Evolutionary conservation across 148 eudicot genomes (phyloP).

Genomic region (Persicaria maculosa): DNA sequence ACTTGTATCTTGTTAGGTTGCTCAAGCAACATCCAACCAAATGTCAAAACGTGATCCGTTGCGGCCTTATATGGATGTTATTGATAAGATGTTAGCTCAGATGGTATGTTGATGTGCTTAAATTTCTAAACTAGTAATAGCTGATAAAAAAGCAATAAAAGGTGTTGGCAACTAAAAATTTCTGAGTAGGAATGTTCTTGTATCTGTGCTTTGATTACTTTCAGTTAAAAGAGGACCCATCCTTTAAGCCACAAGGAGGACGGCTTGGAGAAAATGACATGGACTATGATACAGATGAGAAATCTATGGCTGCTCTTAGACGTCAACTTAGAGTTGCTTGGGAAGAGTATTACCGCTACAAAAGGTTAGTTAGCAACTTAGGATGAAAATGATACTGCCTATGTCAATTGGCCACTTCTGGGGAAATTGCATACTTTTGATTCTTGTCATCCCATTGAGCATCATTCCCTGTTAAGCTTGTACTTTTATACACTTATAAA

Average conservation of each 20-base stretch:
- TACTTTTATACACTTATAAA: background rate
- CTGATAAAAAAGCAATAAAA: background rate
- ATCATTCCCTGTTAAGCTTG: background rate
- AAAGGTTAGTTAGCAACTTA: constrained; percentile 39
- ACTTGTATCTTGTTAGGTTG: constrained; percentile 40
- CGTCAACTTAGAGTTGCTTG: constrained; percentile 77
- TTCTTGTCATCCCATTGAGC: background rate
- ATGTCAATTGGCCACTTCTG: background rate
- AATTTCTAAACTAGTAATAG: background rate
- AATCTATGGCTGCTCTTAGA: constrained; percentile 91
- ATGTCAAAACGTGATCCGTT: constrained; percentile 91
- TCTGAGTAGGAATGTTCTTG: constrained; percentile 1
- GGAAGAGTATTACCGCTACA: constrained; percentile 79
- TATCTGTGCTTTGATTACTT: background rate
- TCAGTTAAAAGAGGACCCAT: constrained; percentile 81
- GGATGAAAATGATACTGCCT: background rate
- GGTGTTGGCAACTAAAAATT: background rate
- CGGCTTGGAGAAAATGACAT: constrained; percentile 85
- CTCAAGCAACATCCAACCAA: constrained; percentile 92
- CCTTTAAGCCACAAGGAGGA: constrained; percentile 93
- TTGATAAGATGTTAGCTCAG: constrained; percentile 77
- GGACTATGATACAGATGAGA: constrained; percentile 94
- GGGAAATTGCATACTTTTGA: background rate
- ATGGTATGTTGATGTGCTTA: constrained; percentile 44
- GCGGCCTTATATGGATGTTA: constrained; percentile 73